These are phyloP conservation scores for Noccaea caerulescens DNA, from an alignment of 345 rosid genomes.

Conservation along the genomic window DNA sequence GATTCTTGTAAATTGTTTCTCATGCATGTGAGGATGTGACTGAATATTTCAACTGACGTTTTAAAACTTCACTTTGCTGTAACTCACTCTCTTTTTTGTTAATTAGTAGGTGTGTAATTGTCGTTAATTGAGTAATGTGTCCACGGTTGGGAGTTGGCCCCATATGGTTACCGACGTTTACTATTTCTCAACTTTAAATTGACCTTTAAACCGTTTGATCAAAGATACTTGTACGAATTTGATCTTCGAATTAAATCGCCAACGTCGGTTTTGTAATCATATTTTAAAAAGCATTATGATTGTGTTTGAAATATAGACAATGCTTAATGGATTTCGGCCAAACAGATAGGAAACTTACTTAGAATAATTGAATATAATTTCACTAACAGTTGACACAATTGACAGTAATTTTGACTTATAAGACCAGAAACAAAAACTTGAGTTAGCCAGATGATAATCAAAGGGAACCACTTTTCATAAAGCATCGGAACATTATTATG, in stretches of 20 bases:
- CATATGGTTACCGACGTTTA: constrained; percentile 44
- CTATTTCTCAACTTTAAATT: constrained; percentile 22
- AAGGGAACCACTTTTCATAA: constrained; percentile 34
- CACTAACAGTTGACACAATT: constrained; percentile 31
- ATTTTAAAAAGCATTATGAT: constrained; percentile 34
- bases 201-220: constrained; percentile 35
- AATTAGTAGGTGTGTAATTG: constrained; percentile 22
- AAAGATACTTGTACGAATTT: constrained; percentile 1
- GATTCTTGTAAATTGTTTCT: neutral
- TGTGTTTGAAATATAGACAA: constrained; percentile 28
- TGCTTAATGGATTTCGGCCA: constrained; percentile 25
- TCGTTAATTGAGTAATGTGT: constrained; percentile 39
- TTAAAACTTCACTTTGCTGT: constrained; percentile 10
- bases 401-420: constrained; percentile 39
- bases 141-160: constrained; percentile 40
- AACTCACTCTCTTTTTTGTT: neutral
- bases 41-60: neutral
- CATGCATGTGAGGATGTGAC: neutral
- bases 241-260: constrained; percentile 23
- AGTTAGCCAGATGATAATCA: constrained; percentile 40
- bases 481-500: constrained; percentile 30
- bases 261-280: constrained; percentile 39
- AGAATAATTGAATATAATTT: constrained; percentile 12
- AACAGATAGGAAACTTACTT: constrained; percentile 1
- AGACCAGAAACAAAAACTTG: constrained; percentile 39